Percentiles rank a stretch among this genome's conserved stretches.
Conservation (phyloP, 1,284 basidiomycete genomes). For the Thecaphora frezii region DNA sequence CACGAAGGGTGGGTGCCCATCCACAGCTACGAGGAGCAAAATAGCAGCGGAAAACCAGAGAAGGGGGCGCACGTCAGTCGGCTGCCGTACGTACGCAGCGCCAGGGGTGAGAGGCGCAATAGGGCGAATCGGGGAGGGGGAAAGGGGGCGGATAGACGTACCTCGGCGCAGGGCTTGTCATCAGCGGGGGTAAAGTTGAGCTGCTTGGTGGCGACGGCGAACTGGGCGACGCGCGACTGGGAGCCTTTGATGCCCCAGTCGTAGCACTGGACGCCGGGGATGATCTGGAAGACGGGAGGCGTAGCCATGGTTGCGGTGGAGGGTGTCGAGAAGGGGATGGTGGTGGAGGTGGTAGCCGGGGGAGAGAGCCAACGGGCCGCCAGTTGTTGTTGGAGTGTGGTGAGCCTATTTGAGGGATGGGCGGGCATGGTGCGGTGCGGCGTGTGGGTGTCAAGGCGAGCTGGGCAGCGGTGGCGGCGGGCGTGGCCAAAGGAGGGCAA, state of each 20-base stretch:
- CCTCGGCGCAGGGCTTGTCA: conserved; percentile 52
- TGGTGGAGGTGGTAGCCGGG: too few species aligned
- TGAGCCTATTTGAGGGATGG: too few species aligned
- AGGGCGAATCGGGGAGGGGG: neutral
- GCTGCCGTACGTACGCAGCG: too few species aligned
- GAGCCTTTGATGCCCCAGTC: conserved; percentile 53
- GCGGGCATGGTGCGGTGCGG: too few species aligned
- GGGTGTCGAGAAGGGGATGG: too few species aligned
- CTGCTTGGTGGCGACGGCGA: conserved; percentile 34
- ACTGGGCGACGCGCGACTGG: conserved; percentile 42
- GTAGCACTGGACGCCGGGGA: conserved; percentile 55
- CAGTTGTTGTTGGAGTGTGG: too few species aligned
- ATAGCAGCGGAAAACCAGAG: conserved; percentile 57
- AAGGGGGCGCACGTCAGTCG: conserved; percentile 60
- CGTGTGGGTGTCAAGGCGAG: too few species aligned
- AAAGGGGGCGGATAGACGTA: too few species aligned
- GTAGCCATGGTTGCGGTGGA: too few species aligned
- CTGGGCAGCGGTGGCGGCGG: too few species aligned
- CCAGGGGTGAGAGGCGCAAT: neutral
- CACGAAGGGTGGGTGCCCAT: conserved; percentile 95
- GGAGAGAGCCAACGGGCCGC: too few species aligned
- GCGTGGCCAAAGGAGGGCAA: too few species aligned
- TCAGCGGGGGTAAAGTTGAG: conserved; percentile 24
- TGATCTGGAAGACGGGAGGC: conserved; percentile 43
- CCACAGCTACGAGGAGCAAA: conserved; percentile 64